Conservation (phyloP, 177 flowering plant species). For the Tripterygium wilfordii region DNA sequence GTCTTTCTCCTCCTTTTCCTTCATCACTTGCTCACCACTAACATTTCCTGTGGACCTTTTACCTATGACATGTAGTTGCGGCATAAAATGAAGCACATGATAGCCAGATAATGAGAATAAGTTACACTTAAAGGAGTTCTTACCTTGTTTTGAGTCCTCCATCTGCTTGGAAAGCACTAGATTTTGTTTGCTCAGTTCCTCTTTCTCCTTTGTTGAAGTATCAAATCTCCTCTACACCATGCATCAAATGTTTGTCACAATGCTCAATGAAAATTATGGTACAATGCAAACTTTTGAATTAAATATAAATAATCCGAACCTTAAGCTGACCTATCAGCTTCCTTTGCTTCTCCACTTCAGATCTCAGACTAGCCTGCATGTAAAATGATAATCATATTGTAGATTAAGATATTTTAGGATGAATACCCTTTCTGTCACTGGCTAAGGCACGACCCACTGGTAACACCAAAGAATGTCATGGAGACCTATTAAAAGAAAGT, state of each 20-base stretch:
- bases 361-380: conserved; percentile 38
- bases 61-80: conserved; percentile 17
- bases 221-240: conserved; percentile 42
- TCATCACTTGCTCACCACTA: conserved; percentile 55
- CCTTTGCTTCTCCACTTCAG: conserved; percentile 58
- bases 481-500: too few species aligned
- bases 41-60: conserved; percentile 42
- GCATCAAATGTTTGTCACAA: conserved; percentile 1
- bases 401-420: too few species aligned
- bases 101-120: neutral
- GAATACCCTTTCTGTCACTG: too few species aligned
- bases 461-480: too few species aligned
- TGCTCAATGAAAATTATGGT: too few species aligned
- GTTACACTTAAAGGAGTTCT: neutral
- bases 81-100: neutral
- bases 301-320: conserved; percentile 24
- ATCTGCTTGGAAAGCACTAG: conserved; percentile 61
- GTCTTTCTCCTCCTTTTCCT: conserved; percentile 78
- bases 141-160: conserved; percentile 70
- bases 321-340: conserved; percentile 24
- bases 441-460: too few species aligned
- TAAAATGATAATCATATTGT: conserved; percentile 1
- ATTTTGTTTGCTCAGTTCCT: conserved; percentile 58
- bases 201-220: conserved; percentile 48
- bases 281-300: too few species aligned